Percentiles rank a stretch among this genome's conserved stretches.
Evolutionary conservation across 108 stramenopile genomes (phyloP).

Genomic region (Pelagomonas calceolata): DNA sequence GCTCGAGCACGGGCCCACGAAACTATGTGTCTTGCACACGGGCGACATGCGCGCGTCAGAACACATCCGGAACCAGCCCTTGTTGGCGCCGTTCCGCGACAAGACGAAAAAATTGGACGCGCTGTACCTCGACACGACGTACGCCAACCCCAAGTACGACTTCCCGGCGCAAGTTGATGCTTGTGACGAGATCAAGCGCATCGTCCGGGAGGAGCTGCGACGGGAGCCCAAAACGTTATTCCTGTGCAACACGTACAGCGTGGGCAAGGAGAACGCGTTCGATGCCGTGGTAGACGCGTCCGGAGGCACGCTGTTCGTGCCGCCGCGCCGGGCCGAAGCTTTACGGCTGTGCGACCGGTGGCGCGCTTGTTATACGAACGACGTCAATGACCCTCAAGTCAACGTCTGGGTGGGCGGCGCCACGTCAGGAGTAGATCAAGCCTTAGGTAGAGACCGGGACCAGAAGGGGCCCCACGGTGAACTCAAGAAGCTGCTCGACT

Average conservation of each 20-base stretch:
- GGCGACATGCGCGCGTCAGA: not conserved
- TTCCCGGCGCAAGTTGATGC: not conserved
- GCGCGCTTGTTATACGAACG: not conserved
- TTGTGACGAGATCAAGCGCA: not conserved
- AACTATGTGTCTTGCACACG: not conserved
- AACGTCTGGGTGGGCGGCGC: not conserved
- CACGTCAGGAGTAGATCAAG: not conserved
- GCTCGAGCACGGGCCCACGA: not conserved
- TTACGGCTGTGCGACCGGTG: not conserved
- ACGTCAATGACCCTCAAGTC: not conserved
- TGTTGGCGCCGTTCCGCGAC: not conserved
- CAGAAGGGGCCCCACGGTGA: not conserved
- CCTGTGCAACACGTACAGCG: not conserved
- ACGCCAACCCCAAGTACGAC: not conserved
- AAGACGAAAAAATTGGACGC: not conserved
- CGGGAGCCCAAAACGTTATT: not conserved
- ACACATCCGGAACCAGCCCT: not conserved
- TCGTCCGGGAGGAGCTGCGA: not conserved
- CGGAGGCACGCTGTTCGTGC: not conserved
- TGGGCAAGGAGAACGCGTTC: not conserved
- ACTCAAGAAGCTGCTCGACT: not conserved
- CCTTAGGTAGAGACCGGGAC: too few species aligned
- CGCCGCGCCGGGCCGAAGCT: not conserved
- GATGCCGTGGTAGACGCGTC: not conserved
- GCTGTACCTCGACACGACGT: not conserved